Conservation (phyloP, 177 flowering plant species). For the Vitis hybrid region DNA sequence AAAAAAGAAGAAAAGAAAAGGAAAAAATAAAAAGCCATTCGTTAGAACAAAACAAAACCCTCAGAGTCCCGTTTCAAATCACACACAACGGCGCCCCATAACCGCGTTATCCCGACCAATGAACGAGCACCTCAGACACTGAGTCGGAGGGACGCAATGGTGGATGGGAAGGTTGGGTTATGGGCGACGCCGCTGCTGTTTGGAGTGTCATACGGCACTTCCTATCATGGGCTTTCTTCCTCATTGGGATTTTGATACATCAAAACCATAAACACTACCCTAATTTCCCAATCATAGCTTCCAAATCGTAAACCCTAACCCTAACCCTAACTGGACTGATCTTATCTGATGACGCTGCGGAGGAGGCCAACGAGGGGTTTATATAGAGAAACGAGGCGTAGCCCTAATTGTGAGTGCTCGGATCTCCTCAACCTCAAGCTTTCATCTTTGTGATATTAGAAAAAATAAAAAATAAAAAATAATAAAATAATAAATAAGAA, state of each 20-base stretch:
- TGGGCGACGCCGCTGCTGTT: conserved; percentile 17
- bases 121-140: not conserved
- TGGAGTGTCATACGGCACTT: conserved; percentile 68
- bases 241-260: conserved; percentile 30
- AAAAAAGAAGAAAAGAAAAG: not conserved
- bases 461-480: no score
- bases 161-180: conserved; percentile 14
- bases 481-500: no score
- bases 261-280: not conserved
- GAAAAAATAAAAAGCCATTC: not conserved
- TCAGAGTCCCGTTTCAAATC: conserved; percentile 74
- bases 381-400: no score
- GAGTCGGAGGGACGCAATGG: conserved; percentile 9
- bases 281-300: not conserved
- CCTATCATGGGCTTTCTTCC: conserved; percentile 54
- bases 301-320: no score
- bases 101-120: conserved; percentile 21
- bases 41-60: conserved; percentile 16
- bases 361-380: no score
- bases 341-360: no score
- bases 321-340: no score
- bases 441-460: no score
- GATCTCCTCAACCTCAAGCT: no score
- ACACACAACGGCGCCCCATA: conserved; percentile 26
- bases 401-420: no score